phyloP scores from a whole-genome alignment of 2,329 filamentous ascomycete species.

The Gremmenia infestans region DNA sequence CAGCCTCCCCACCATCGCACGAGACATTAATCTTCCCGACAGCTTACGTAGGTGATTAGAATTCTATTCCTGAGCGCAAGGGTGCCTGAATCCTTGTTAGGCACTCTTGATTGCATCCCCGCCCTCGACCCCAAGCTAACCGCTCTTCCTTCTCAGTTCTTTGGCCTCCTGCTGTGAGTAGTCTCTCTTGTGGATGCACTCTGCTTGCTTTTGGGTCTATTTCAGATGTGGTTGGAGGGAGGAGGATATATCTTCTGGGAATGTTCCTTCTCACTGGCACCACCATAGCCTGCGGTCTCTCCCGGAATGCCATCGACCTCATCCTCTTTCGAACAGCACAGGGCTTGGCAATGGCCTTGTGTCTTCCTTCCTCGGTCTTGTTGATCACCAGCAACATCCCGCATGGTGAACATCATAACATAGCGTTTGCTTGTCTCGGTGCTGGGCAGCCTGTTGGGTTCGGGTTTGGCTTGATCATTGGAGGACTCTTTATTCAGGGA shows the following conservation, averaged over 20 bases:
- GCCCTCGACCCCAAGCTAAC: too few relatives aligned
- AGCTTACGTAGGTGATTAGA: background rate
- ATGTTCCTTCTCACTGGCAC: conserved; percentile 39
- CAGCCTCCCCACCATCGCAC: conserved; percentile 36
- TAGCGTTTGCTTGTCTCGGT: conserved; percentile 47
- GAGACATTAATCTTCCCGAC: conserved; percentile 28
- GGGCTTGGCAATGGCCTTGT: conserved; percentile 42
- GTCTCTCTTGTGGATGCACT: conserved; percentile 40
- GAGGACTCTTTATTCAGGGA: conserved; percentile 43
- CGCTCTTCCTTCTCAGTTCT: background rate
- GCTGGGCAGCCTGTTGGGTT: conserved; percentile 48
- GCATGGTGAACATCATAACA: conserved; percentile 43
- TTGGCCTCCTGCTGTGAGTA: conserved; percentile 32
- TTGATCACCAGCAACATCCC: conserved; percentile 44
- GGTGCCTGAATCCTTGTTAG: too few relatives aligned
- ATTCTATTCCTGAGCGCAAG: too few relatives aligned
- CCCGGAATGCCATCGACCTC: conserved; percentile 37
- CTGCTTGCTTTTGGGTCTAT: conserved; percentile 45
- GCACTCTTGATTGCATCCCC: too few relatives aligned
- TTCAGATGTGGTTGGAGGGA: conserved; percentile 44
- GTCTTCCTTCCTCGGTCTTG: conserved; percentile 44
- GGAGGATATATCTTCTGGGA: conserved; percentile 41
- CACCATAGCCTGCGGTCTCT: conserved; percentile 40
- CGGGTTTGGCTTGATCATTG: conserved; percentile 44
- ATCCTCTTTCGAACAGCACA: conserved; percentile 43